Conservation (phyloP, 2,329 filamentous ascomycete species). For the Pleurostoma richardsiae region DNA sequence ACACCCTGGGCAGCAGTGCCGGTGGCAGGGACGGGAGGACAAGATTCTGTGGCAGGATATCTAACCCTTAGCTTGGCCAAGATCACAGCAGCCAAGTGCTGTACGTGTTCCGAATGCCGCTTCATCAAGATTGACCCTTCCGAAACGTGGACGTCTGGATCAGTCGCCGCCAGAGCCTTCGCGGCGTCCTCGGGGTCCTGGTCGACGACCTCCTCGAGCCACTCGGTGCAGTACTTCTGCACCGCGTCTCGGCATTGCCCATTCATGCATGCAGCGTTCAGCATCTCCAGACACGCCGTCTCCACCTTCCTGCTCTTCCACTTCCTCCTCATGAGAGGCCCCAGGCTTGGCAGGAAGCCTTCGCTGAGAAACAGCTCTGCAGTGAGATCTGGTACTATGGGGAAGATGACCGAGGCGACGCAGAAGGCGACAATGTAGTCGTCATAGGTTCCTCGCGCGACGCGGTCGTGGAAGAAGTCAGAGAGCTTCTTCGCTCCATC, state of each 20-base stretch:
- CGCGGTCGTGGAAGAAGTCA: conserved; percentile 67
- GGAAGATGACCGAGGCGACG: conserved; percentile 83
- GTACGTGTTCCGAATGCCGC: conserved; percentile 56
- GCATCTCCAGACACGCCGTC: conserved; percentile 78
- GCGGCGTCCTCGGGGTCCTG: conserved; percentile 57
- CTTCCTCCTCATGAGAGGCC: conserved; percentile 70
- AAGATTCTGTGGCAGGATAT: conserved; percentile 19
- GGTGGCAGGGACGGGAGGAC: conserved; percentile 7
- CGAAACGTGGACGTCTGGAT: conserved; percentile 53
- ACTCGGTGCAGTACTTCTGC: conserved; percentile 76
- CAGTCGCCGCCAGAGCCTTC: conserved; percentile 41
- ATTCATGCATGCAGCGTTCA: conserved; percentile 89
- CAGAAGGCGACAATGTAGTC: conserved; percentile 91
- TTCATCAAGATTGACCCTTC: conserved; percentile 56
- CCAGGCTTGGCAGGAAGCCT: conserved; percentile 75
- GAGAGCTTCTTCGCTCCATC: conserved; percentile 65
- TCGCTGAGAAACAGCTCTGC: conserved; percentile 80
- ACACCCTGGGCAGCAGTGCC: conserved; percentile 21
- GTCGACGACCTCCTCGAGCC: conserved; percentile 80
- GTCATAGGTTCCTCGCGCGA: conserved; percentile 74
- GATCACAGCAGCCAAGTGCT: conserved; percentile 67
- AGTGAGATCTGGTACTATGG: conserved; percentile 71
- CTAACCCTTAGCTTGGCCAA: conserved; percentile 65
- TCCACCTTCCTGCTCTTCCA: conserved; percentile 85
- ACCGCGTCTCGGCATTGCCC: conserved; percentile 77